These are phyloP conservation scores for Clathrus columnatus DNA, from an alignment of 768 basidiomycete species.

Conservation along the genomic window DNA sequence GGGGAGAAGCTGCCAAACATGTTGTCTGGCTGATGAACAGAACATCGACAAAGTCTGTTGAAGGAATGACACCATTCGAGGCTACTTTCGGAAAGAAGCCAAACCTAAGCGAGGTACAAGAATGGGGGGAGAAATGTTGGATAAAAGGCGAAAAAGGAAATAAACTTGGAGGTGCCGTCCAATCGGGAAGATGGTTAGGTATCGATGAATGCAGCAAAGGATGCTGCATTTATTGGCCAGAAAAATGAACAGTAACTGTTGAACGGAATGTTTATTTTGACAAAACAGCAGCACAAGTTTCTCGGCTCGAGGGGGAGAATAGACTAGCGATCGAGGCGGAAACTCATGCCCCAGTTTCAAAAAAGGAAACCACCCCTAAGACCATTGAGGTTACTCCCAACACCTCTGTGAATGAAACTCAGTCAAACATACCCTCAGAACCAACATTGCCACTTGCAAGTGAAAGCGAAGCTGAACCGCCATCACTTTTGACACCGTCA, in stretches of 20 bases:
- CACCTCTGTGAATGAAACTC: too few species aligned
- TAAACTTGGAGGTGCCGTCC: constrained; percentile 15
- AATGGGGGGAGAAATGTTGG: constrained; percentile 28
- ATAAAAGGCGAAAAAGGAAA: constrained; percentile 8
- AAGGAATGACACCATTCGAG: constrained; percentile 19
- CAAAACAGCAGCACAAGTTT: too few species aligned
- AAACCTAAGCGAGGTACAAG: constrained; percentile 20
- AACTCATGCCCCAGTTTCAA: too few species aligned
- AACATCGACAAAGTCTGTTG: constrained; percentile 20
- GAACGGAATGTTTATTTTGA: constrained; percentile 12
- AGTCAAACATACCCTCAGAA: too few species aligned
- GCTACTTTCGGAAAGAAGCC: too few species aligned
- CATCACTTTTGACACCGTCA: too few species aligned
- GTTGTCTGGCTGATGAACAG: constrained; percentile 30
- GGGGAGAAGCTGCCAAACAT: constrained; percentile 17
- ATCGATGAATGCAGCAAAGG: constrained; percentile 15
- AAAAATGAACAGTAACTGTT: constrained; percentile 9
- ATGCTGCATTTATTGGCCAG: constrained; percentile 14
- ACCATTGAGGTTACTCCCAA: too few species aligned
- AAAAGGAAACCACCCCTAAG: too few species aligned
- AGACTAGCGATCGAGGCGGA: too few species aligned
- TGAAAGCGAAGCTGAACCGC: too few species aligned
- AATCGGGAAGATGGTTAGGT: constrained; percentile 15
- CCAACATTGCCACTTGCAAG: too few species aligned
- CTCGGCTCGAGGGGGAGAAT: too few species aligned